A percentile compares a stretch with the other conserved stretches of the same genome.
Evolutionary conservation across 306 rosid species (phyloP).

Genomic region (Cajanus cajan): DNA sequence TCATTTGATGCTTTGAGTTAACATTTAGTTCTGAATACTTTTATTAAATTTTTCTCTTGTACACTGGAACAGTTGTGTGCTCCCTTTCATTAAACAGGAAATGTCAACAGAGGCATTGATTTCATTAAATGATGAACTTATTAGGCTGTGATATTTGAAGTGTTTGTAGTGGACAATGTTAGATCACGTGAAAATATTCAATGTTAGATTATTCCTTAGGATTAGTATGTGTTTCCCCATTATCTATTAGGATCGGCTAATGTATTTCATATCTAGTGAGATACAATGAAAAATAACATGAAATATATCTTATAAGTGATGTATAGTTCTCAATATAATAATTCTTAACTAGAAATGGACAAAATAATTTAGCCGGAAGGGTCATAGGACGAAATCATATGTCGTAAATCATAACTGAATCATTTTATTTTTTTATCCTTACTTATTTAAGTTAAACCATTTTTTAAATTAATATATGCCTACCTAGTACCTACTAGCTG

Average conservation of each 20-base stretch:
- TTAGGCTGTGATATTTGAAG: not conserved
- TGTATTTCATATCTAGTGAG: not conserved
- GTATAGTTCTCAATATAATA: not conserved
- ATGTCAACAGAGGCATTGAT: not conserved
- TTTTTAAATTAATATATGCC: not conserved
- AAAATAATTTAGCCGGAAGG: not conserved
- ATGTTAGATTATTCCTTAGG: not conserved
- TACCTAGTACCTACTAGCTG: not conserved
- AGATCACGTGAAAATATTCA: not conserved
- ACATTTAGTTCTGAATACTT: not conserved
- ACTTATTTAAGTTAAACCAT: not conserved
- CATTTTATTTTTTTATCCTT: not conserved
- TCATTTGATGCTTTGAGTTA: not conserved
- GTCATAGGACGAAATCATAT: not conserved
- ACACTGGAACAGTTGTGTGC: not conserved
- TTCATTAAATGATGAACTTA: not conserved
- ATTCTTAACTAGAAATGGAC: not conserved
- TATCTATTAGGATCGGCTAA: not conserved
- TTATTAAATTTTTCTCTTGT: not conserved
- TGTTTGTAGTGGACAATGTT: not conserved
- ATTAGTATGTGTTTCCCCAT: not conserved
- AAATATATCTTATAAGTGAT: not conserved
- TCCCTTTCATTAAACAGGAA: not conserved
- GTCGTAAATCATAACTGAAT: not conserved
- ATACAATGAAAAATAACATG: not conserved